Conservation (phyloP, 192 early-diverging fungal species). For the Entophlyctis luteolus region DNA sequence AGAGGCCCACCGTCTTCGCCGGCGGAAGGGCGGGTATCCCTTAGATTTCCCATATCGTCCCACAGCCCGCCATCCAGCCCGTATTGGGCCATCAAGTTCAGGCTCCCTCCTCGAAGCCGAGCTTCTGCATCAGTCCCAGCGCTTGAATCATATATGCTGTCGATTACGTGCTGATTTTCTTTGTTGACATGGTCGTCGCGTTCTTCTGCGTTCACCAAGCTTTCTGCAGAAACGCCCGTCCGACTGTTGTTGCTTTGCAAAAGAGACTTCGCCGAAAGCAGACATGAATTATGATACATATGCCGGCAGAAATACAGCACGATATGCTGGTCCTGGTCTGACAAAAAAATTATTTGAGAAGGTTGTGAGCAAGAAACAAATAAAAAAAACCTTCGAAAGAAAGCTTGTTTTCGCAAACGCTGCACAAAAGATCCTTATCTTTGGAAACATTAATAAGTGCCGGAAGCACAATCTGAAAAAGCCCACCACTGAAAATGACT, state of each 20-base stretch:
- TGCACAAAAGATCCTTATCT: conserved; percentile 7
- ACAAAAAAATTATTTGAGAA: conserved; percentile 29
- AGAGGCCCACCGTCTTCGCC: conserved; percentile 15
- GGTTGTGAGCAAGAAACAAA: conserved; percentile 22
- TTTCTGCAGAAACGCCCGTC: background rate
- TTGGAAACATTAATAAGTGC: background rate
- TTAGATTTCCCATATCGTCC: background rate
- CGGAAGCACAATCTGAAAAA: background rate
- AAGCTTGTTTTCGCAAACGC: conserved; percentile 26
- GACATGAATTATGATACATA: conserved; percentile 78
- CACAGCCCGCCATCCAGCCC: background rate
- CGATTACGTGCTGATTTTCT: background rate
- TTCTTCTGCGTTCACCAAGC: background rate
- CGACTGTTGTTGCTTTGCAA: background rate
- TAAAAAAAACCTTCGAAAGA: conserved; percentile 35
- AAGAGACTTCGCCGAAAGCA: conserved; percentile 39
- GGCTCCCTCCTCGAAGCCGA: conserved; percentile 14
- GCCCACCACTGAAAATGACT: background rate
- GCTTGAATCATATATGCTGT: background rate
- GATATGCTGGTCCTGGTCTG: conserved; percentile 31
- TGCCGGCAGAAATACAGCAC: conserved; percentile 91
- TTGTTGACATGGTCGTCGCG: background rate
- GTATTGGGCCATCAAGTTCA: background rate
- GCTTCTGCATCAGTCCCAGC: background rate
- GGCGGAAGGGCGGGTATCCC: background rate